Base-by-base conservation (phyloP, 192 early-diverging fungal species). In the Polychytrium aggregatum region DNA sequence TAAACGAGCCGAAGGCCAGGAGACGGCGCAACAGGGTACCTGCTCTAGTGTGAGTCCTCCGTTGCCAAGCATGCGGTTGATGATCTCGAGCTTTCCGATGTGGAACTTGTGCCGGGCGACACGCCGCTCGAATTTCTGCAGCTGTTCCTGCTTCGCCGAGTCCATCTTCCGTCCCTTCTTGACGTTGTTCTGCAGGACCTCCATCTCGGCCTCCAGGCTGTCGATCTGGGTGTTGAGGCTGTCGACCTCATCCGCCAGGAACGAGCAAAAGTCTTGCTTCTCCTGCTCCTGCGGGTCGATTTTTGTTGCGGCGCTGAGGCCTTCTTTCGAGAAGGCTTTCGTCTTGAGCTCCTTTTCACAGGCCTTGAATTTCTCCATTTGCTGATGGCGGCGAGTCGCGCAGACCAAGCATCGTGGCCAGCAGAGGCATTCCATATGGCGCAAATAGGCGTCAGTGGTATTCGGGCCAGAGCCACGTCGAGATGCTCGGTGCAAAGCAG, bases 301-400 rank as follows among this genome's bases (percentile, higher is more conserved):
- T 53, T 84, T 86, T 44, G 75, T 73, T 40, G 78, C 66, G 55
- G 79, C 79, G 48, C 74, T 57, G 39, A 98, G 60, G 17, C 95
- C 95, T 64, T 95, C 95, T 64, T 93, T 88, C 25, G 93, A 97
- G 60, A 82, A 98, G 3, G 95, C 93, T 59, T 98, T 98, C 38
- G 92, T 93, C 65, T 98, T 98, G 74, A 98, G 88, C 62, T 96
- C 95, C 62, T 93, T 94, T 57, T 98, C 95, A 30, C 82, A 81
- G 5, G 88, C 90, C 70, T 98, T 98, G 74, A 98, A 98, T 55
- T 78, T 78, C 59, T 98, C 95, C 95, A 98, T 98, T 82, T 97
- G 89, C 82, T 87, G 64, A 18, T 9, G 39, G 14, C 17, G 28
- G 2, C 3, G 27, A 9, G 11, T 29, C 6, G 43, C 25, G 13